A percentile compares a stretch with the other conserved stretches of the same genome.
Evolutionary conservation across 164 flowering plant species (phyloP).

Genomic region (Euptelea pleiosperma): DNA sequence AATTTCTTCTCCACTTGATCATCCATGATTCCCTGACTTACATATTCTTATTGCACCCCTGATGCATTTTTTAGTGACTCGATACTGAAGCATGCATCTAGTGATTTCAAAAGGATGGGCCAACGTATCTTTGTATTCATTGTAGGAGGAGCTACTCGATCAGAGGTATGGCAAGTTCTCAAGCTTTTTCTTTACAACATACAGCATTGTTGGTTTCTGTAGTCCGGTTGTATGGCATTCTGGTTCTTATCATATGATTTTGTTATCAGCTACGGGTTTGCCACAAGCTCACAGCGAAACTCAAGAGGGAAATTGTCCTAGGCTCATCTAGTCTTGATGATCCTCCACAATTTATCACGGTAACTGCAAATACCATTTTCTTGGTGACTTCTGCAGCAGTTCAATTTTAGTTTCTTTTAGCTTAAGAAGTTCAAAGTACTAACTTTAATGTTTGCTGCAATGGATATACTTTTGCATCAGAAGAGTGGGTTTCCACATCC

Average conservation of each 20-base stretch:
- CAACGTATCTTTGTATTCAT: slow-evolving; percentile 89
- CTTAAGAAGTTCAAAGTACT: neutral
- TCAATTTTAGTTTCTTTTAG: neutral
- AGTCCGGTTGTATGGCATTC: neutral
- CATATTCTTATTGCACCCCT: neutral
- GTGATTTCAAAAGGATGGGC: slow-evolving; percentile 91
- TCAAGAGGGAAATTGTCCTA: slow-evolving; percentile 77
- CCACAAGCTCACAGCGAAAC: slow-evolving; percentile 79
- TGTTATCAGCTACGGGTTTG: slow-evolving; percentile 69
- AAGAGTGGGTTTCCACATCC: no score
- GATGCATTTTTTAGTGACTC: slow-evolving; percentile 63
- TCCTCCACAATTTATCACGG: slow-evolving; percentile 94
- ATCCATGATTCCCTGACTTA: neutral
- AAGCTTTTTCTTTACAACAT: neutral
- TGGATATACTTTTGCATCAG: neutral
- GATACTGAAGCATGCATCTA: slow-evolving; percentile 62
- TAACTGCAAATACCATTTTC: neutral
- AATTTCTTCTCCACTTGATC: neutral
- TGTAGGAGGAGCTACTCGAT: slow-evolving; percentile 98
- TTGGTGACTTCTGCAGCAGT: neutral
- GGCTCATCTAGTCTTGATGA: slow-evolving; percentile 96
- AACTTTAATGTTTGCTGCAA: neutral
- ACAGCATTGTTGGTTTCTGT: neutral
- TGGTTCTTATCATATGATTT: slow-evolving; percentile 11
- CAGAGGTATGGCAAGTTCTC: slow-evolving; percentile 58